Conservation (phyloP, 768 basidiomycete species). For the Asterophora lycoperdoides region DNA sequence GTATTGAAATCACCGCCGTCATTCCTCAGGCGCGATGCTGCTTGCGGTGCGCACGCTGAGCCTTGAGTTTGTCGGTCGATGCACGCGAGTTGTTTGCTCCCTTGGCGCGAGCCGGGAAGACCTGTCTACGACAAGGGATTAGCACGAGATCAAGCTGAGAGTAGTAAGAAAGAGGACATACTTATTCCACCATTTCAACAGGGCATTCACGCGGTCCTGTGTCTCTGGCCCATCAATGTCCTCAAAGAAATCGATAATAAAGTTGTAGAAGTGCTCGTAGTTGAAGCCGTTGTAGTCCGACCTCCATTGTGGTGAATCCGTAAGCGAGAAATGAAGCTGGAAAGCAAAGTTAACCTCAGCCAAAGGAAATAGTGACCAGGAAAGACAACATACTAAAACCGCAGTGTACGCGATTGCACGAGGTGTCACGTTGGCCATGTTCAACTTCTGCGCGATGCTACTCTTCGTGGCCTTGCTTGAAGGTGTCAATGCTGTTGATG, state of each 20-base stretch:
- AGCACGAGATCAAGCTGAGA: too few species aligned
- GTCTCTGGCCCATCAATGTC: conserved; percentile 1
- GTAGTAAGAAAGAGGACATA: conserved; percentile 1
- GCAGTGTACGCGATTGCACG: conserved; percentile 29
- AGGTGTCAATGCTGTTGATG: background rate
- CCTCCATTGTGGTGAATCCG: conserved; percentile 18
- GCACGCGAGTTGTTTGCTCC: background rate
- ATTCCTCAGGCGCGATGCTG: too few species aligned
- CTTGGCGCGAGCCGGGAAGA: background rate
- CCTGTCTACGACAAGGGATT: too few species aligned
- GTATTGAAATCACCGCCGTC: too few species aligned
- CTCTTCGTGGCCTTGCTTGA: background rate
- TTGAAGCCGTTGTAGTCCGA: conserved; percentile 17
- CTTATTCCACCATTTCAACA: conserved; percentile 18
- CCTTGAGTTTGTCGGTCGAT: background rate
- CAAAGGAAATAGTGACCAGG: background rate
- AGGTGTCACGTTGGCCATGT: conserved; percentile 19
- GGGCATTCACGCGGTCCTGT: background rate
- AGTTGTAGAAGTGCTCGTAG: conserved; percentile 20
- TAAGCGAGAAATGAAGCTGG: conserved; percentile 20
- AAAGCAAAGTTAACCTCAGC: background rate
- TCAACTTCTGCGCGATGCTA: conserved; percentile 11
- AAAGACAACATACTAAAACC: conserved; percentile 18
- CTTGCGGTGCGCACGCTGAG: background rate
- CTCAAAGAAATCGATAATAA: conserved; percentile 24